Conservation (phyloP, 2,329 filamentous ascomycete genomes). For the Botrytis deweyae region DNA sequence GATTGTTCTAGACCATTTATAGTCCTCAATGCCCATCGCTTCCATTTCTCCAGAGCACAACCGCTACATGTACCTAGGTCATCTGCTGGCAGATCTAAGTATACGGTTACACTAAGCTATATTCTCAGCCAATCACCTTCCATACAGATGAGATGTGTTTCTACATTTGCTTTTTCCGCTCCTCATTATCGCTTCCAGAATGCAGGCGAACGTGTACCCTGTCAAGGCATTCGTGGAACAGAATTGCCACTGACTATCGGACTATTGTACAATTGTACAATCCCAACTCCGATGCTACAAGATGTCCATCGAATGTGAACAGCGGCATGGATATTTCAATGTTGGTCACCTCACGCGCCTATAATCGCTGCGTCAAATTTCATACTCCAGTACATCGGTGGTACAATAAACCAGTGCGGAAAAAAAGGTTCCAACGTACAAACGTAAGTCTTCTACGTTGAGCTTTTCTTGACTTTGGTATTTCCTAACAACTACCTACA, state of each 20-base stretch:
- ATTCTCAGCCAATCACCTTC: background rate
- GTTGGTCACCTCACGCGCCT: background rate
- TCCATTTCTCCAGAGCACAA: background rate
- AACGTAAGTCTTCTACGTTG: background rate
- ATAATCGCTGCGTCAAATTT: background rate
- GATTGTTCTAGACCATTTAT: background rate
- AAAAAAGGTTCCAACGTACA: background rate
- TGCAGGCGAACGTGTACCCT: slow-evolving; percentile 5
- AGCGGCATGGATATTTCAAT: background rate
- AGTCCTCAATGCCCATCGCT: background rate
- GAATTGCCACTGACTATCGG: background rate
- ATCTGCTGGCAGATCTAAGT: slow-evolving; percentile 17
- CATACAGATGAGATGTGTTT: background rate
- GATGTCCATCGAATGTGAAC: background rate
- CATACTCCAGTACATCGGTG: background rate
- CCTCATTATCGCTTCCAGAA: slow-evolving; percentile 13
- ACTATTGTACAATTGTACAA: background rate
- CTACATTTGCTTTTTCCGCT: background rate
- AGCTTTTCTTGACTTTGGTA: background rate
- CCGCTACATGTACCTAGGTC: background rate
- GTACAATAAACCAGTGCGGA: background rate
- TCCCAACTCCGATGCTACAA: background rate
- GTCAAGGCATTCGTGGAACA: slow-evolving; percentile 9
- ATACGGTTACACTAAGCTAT: background rate
- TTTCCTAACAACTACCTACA: background rate